Percentiles rank a stretch among this genome's conserved stretches.
Evolutionary conservation across 495 filamentous ascomycete genomes (phyloP).

Genomic region (Xanthoparmelia taractica): DNA sequence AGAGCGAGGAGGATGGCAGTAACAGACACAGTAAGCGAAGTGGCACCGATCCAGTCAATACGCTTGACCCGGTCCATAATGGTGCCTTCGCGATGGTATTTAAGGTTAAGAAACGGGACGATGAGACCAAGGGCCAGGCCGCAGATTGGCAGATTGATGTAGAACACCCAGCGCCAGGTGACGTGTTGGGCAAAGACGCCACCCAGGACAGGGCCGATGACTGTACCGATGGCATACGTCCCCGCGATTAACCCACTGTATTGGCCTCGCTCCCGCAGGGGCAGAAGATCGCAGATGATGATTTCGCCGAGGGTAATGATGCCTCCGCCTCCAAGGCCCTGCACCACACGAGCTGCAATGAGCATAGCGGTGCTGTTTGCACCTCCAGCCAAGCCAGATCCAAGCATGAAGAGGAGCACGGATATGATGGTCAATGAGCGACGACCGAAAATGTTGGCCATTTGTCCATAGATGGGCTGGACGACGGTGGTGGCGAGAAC

Average conservation of each 20-base stretch:
- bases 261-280: background rate
- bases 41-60: background rate
- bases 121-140: background rate
- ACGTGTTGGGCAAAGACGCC: background rate
- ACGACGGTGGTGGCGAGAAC: background rate
- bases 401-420: background rate
- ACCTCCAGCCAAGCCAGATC: background rate
- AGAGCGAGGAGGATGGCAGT: background rate
- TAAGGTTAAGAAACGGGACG: background rate
- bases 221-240: background rate
- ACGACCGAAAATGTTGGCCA: background rate
- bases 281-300: background rate
- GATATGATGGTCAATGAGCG: background rate
- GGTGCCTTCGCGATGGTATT: background rate
- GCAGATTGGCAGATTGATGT: background rate
- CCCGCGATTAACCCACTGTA: background rate
- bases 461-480: background rate
- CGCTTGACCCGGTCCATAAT: background rate
- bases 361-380: background rate
- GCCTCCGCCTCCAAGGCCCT: background rate
- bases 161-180: background rate
- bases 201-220: background rate
- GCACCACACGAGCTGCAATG: background rate
- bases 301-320: background rate
- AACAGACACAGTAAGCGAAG: background rate